Evolutionary conservation across 2,329 filamentous ascomycete genomes (phyloP).

Genomic region (Venturia asperata): DNA sequence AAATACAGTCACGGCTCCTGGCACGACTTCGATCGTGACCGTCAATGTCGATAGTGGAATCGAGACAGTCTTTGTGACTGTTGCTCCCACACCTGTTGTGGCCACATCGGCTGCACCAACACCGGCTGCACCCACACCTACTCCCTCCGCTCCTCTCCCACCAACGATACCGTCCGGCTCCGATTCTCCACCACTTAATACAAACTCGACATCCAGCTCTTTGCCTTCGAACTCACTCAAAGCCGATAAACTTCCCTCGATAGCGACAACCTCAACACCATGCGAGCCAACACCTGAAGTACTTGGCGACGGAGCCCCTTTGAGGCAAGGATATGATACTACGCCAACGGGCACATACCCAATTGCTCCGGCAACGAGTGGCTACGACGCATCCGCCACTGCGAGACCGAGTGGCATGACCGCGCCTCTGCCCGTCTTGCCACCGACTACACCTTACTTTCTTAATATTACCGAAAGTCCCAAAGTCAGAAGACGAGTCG

Average conservation of each 20-base stretch:
- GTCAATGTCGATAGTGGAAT: constrained; percentile 15
- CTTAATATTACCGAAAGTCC: constrained; percentile 14
- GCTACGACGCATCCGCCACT: background rate
- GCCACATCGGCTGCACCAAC: background rate
- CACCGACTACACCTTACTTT: constrained; percentile 9
- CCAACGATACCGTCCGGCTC: background rate
- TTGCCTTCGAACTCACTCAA: background rate
- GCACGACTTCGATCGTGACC: background rate
- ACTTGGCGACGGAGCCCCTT: background rate
- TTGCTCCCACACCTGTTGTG: background rate
- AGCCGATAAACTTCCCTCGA: background rate
- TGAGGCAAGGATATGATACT: background rate
- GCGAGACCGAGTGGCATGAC: constrained; percentile 18
- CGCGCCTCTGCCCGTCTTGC: constrained; percentile 15
- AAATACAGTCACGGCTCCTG: background rate
- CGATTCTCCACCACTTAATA: background rate
- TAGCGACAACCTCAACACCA: background rate
- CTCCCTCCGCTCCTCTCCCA: background rate
- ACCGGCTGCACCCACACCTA: background rate
- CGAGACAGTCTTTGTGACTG: background rate
- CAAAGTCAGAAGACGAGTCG: background rate
- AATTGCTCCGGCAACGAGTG: background rate
- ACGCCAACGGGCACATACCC: background rate
- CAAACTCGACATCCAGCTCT: background rate
- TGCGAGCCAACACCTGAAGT: background rate